Evolutionary conservation across 73 alveolate species (phyloP).

Genomic region (Blepharisma stoltei): DNA sequence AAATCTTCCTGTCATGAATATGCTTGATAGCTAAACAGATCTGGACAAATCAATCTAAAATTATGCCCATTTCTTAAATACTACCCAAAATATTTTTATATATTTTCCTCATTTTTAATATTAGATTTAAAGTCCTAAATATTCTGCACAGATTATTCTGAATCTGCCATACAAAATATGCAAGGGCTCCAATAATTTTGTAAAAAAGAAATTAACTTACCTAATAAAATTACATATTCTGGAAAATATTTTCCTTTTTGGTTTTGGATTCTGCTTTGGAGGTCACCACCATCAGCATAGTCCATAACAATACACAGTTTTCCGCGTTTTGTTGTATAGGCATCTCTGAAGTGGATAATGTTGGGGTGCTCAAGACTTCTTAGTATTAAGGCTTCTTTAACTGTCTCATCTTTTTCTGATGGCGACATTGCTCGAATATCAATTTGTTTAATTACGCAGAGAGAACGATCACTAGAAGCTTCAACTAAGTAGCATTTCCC

Average conservation of each 20-base stretch:
- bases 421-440: slow-evolving; percentile 68
- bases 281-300: slow-evolving; percentile 71
- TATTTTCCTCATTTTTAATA: slow-evolving; percentile 29
- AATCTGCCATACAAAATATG: too few relatives aligned
- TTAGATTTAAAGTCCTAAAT: neutral
- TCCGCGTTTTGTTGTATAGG: slow-evolving; percentile 30
- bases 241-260: slow-evolving; percentile 36
- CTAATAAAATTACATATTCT: too few relatives aligned
- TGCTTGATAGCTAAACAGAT: slow-evolving; percentile 50
- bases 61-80: slow-evolving; percentile 28
- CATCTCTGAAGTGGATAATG: slow-evolving; percentile 22
- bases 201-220: too few relatives aligned
- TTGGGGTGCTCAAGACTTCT: slow-evolving; percentile 32
- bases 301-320: slow-evolving; percentile 71
- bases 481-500: slow-evolving; percentile 88
- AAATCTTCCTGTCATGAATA: slow-evolving; percentile 46
- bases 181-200: too few relatives aligned
- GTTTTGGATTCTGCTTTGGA: slow-evolving; percentile 49
- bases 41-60: slow-evolving; percentile 53
- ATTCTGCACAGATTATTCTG: too few relatives aligned
- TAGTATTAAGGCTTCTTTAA: slow-evolving; percentile 38
- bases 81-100: slow-evolving; percentile 25
- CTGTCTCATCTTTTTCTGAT: slow-evolving; percentile 73
- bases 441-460: slow-evolving; percentile 83
- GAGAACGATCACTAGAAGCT: slow-evolving; percentile 60